Evolutionary conservation across 169 alveolate species (phyloP), one percentile per base, ranked within the genome.

Genomic region (Neospora caninum): DNA sequence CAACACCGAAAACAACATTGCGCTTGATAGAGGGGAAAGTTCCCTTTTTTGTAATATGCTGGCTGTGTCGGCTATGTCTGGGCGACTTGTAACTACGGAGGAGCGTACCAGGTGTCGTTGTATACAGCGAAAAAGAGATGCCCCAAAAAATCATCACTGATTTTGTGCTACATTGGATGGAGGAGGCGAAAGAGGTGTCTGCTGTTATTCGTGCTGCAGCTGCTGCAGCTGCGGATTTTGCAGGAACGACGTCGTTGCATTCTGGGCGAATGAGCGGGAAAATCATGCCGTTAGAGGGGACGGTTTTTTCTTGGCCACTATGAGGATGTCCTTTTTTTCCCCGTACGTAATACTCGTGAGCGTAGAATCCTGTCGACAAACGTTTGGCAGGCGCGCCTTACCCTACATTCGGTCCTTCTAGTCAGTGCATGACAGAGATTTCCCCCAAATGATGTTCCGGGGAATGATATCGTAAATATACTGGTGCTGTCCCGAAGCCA

Each of bases 131-230:
- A n/a, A 64, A 34, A 78, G 43, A 34, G 87, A 78, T 29, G 43
- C 87, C 78, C 78, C 78, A 64, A 29, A 29, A 64, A 64, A 78
- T 31, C 87, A 45, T 78, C 87, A 20, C 25, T 39, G 53, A 39
- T 34, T 78, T 78, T 39, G 34, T 39, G 87, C 53, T 78, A 25
- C 43, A 34, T 34, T 78, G 87, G 87, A 78, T 31, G 87, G 87
- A 78, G 87, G 87, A 78, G 87, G 87, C 87, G 43, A 45, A 78
- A 34, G 87, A 78, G 87, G 87, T 78, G 87, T 34, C 87, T 78
- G 87, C 87, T 78, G 87, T 27, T 27, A 22, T 29, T 78, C 43
- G 87, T 78, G 87, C 87, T 34, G 87, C 87, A 78, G 87, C 87
- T 78, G 45, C 87, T 78, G 87, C 87, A 78, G 87, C 87, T 34